phyloP scores from a whole-genome alignment of 306 rosid species.

The Lupinus albus region DNA sequence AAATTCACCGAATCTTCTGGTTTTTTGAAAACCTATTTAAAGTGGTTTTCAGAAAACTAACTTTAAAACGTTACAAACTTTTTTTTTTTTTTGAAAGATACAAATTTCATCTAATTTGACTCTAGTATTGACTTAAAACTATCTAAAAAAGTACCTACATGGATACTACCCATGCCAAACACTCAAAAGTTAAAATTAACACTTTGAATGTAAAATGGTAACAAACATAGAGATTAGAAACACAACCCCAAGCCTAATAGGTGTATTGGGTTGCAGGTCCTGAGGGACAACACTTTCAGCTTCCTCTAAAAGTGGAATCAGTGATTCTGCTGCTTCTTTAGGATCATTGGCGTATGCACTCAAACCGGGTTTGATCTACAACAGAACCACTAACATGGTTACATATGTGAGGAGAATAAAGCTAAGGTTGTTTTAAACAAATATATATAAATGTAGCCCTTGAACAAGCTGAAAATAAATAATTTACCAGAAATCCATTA shows the following conservation, averaged over 20 bases:
- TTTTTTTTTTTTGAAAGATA: too few species aligned
- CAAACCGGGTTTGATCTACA: slow-evolving; percentile 54
- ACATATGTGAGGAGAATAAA: not conserved
- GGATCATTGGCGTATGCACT: slow-evolving; percentile 56
- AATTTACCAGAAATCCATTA: too few species aligned
- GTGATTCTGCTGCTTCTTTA: slow-evolving; percentile 55
- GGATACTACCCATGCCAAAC: not conserved
- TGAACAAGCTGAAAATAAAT: too few species aligned
- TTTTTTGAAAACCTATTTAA: too few species aligned
- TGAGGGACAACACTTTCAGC: slow-evolving; percentile 56
- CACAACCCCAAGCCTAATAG: slow-evolving; percentile 68
- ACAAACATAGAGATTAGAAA: not conserved
- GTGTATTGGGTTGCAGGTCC: slow-evolving; percentile 52
- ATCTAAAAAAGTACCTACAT: too few species aligned
- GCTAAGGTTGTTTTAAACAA: not conserved
- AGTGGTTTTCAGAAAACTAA: too few species aligned
- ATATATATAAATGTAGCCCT: too few species aligned
- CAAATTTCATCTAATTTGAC: too few species aligned
- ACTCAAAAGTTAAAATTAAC: not conserved
- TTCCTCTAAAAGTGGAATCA: slow-evolving; percentile 46
- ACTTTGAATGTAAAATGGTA: not conserved
- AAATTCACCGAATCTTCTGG: too few species aligned
- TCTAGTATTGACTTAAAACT: too few species aligned
- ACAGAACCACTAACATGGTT: not conserved
- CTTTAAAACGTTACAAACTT: too few species aligned